These are phyloP conservation scores for Immersiella caudata DNA, from an alignment of 495 filamentous ascomycete species.

Conservation along the genomic window DNA sequence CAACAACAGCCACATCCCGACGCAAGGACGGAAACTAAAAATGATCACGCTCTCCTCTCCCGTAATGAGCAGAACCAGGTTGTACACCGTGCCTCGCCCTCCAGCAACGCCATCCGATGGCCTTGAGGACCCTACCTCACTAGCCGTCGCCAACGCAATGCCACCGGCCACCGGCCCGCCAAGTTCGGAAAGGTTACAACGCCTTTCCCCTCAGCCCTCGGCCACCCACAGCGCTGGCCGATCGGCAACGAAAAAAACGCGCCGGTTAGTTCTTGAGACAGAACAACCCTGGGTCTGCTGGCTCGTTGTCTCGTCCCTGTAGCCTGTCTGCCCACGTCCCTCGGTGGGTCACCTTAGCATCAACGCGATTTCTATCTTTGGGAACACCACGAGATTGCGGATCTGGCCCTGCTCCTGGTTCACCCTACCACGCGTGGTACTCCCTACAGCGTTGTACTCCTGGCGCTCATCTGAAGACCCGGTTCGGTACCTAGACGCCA, in stretches of 20 bases:
- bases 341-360: neutral
- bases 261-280: neutral
- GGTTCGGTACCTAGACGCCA: neutral
- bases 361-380: neutral
- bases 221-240: neutral
- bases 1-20: too few species aligned
- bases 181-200: neutral
- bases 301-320: neutral
- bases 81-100: neutral
- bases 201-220: neutral
- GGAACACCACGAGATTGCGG: neutral
- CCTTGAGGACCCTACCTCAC: neutral
- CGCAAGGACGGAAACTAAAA: too few species aligned
- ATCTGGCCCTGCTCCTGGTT: neutral
- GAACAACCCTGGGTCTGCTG: neutral
- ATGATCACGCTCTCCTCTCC: too few species aligned
- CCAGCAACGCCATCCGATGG: neutral
- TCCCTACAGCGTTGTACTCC: too few species aligned
- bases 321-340: neutral
- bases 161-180: neutral
- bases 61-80: too few species aligned
- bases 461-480: neutral
- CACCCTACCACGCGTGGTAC: too few species aligned
- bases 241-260: neutral
- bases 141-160: neutral